phyloP scores from a whole-genome alignment of 495 filamentous ascomycete genomes.

The Tirmania nivea region DNA sequence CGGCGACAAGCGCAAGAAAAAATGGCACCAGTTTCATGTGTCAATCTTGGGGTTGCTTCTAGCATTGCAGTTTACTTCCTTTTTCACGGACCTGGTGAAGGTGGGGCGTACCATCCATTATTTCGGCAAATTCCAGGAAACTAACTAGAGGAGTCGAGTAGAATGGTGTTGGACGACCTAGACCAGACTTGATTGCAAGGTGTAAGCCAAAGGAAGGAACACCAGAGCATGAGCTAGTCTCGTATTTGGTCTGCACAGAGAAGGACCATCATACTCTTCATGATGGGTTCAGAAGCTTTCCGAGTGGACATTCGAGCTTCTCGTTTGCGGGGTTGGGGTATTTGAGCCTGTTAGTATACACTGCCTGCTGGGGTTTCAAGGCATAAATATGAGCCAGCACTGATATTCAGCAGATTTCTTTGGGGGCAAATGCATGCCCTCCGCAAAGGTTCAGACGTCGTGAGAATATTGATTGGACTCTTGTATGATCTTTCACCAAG shows the following conservation, averaged over 20 bases:
- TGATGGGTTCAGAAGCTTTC: constrained; percentile 86
- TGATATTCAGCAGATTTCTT: constrained; percentile 32
- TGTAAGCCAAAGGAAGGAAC: constrained; percentile 53
- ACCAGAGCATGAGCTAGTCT: constrained; percentile 42
- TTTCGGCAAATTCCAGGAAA: neutral
- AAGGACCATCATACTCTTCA: constrained; percentile 54
- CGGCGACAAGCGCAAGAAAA: constrained; percentile 1
- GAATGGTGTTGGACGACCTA: constrained; percentile 71
- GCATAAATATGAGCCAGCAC: constrained; percentile 52
- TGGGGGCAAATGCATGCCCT: constrained; percentile 7
- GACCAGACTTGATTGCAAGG: constrained; percentile 75
- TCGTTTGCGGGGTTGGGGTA: constrained; percentile 74
- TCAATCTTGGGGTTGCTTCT: constrained; percentile 60
- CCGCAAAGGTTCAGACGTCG: constrained; percentile 31
- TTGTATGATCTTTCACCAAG: constrained; percentile 3
- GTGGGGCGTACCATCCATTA: neutral
- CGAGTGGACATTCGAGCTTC: constrained; percentile 71
- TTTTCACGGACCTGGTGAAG: constrained; percentile 81
- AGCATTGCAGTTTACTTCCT: constrained; percentile 50
- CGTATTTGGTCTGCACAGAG: constrained; percentile 61
- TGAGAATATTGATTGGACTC: constrained; percentile 39
- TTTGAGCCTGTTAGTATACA: constrained; percentile 48
- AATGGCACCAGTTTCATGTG: constrained; percentile 60
- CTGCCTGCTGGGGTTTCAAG: neutral
- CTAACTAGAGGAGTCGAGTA: neutral